Conservation (phyloP, 306 rosid species). For the Psophocarpus tetragonolobus region DNA sequence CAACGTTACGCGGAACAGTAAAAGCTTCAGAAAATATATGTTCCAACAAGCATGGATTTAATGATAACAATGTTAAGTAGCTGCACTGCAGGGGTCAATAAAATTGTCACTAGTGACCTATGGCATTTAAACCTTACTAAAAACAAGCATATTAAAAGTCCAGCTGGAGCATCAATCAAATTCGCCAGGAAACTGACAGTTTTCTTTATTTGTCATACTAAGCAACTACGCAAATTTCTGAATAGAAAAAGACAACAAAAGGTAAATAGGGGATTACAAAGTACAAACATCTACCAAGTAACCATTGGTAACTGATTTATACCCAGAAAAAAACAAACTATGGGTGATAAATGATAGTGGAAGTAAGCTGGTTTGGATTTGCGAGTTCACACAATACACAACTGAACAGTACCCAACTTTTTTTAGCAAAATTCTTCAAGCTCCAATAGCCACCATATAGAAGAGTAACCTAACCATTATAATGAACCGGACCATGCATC, state of each 20-base stretch:
- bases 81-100: neutral
- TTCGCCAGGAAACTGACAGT: neutral
- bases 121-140: neutral
- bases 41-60: conserved; percentile 20
- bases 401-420: neutral
- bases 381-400: neutral
- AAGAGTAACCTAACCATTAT: neutral
- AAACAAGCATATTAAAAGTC: neutral
- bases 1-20: neutral
- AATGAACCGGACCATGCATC: neutral
- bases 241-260: neutral
- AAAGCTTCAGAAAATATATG: neutral
- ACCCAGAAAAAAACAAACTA: neutral
- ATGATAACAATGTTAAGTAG: neutral
- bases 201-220: neutral
- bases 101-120: neutral
- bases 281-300: neutral
- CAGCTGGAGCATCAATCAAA: neutral
- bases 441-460: neutral
- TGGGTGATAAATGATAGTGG: neutral
- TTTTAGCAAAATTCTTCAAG: neutral
- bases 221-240: neutral
- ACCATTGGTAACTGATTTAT: neutral
- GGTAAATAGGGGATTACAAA: neutral
- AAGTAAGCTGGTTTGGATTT: neutral